Percentiles rank a stretch among this genome's conserved stretches.
phyloP scores from a whole-genome alignment of 495 filamentous ascomycete genomes.

The Collariella sp. region DNA sequence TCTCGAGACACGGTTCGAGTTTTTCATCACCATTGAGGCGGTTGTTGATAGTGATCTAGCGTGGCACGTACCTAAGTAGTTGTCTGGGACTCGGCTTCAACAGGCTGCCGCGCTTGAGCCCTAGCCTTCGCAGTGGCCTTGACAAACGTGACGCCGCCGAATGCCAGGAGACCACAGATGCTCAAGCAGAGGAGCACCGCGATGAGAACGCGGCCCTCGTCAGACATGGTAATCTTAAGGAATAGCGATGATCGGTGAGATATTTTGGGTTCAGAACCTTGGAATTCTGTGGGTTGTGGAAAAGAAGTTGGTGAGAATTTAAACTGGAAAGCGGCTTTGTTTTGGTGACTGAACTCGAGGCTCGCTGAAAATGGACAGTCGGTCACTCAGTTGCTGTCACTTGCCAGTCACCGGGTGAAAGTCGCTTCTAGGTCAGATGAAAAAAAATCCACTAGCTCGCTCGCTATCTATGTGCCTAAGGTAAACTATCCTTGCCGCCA shows the following conservation, averaged over 20 bases:
- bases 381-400: background rate
- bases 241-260: too few relatives aligned
- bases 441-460: background rate
- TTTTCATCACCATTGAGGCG: too few relatives aligned
- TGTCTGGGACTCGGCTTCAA: background rate
- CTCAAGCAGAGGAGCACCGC: conserved; percentile 10
- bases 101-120: background rate
- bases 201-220: conserved; percentile 7
- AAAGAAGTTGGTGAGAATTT: background rate
- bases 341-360: background rate
- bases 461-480: conserved; percentile 28
- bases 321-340: background rate
- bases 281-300: background rate
- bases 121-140: background rate
- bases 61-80: background rate
- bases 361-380: background rate
- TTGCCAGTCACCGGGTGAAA: background rate
- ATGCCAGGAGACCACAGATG: conserved; percentile 1
- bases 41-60: too few relatives aligned
- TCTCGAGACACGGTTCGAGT: too few relatives aligned
- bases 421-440: background rate
- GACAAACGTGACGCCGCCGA: conserved; percentile 10
- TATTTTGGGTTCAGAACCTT: too few relatives aligned
- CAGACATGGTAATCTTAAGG: background rate
- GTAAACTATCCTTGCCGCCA: conserved; percentile 61